phyloP scores from a whole-genome alignment of 768 basidiomycete species.

The Infundibulicybe gibba region DNA sequence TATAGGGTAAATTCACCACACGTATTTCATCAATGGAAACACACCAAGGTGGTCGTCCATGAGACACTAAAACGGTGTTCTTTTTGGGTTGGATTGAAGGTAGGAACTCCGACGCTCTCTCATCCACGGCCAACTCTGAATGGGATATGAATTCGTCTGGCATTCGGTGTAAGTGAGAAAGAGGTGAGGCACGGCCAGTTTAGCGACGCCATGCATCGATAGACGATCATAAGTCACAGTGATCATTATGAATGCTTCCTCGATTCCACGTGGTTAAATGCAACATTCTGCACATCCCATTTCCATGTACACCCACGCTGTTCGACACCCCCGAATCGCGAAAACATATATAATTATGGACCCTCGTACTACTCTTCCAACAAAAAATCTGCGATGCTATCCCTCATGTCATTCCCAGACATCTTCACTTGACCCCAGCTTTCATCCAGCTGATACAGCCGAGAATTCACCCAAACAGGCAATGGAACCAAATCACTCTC shows the following conservation, averaged over 20 bases:
- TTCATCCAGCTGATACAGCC: constrained; percentile 12
- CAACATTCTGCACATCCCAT: no score
- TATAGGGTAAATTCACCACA: not conserved
- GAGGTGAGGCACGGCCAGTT: no score
- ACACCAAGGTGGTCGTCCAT: constrained; percentile 85
- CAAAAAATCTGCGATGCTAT: constrained; percentile 36
- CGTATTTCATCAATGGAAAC: not conserved
- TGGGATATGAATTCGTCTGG: constrained; percentile 13
- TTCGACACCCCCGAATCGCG: no score
- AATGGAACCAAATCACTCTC: constrained; percentile 16
- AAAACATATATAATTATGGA: no score
- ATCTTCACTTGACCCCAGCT: constrained; percentile 24
- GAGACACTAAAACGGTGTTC: constrained; percentile 78
- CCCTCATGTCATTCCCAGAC: constrained; percentile 27
- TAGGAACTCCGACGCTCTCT: constrained; percentile 1
- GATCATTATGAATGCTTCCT: no score
- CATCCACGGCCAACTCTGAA: constrained; percentile 6
- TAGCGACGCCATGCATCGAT: not conserved
- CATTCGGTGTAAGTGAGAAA: constrained; percentile 8
- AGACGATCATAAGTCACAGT: not conserved
- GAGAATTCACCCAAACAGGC: constrained; percentile 31
- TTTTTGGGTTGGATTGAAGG: constrained; percentile 46
- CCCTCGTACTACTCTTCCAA: constrained; percentile 16
- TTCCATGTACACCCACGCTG: no score
- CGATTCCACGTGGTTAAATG: no score